Base-by-base conservation (phyloP, 257 asterid genomes). In the Primulina huaijiensis region DNA sequence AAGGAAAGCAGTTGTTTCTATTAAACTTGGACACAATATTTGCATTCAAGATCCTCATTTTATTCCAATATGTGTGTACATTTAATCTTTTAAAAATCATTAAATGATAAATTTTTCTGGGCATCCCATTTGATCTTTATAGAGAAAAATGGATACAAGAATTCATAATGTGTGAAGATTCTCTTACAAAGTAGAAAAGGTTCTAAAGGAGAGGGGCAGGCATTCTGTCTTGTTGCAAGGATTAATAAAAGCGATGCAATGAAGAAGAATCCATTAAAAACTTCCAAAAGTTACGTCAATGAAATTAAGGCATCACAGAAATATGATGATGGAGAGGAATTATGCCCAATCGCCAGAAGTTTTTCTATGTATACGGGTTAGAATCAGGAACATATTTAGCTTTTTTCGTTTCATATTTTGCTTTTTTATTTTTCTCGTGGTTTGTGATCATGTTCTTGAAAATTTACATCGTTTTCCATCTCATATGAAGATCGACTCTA, bases 321-420 rank as follows among this genome's bases (percentile, higher is more conserved):
- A 11, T 43, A 43, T 43, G 53, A 43, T 50, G 87, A 81, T 53
- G 66, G 69, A 11, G 86, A 78, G 27, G 81, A 81, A 0, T 60
- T 82, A 8, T 72, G 84, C 7, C 6, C 87, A 40, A 80, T 87
- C 62, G 60, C 75, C 64, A 82, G 96, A 75, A 88, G 96, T 72
- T 30, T 81, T 58, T 82, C 96, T 2, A 75, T 93, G 90, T 81
- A 77, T 69, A 62, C 90, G 35, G 92, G 96, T 90, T 38, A 75
- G 84, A 50, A 37, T 60, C 73, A 46, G 19, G 11, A n/a, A 8
- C 9, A 60, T 12, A 23, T 59, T 6, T 62, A 7, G 4, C 60
- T 58, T 25, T n/a, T 67, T 57, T 20, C 17, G n/a, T 59, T 3
- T 30, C n/a, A 4, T 20, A 20, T 53, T 61, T 59, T 4, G 20